phyloP scores from a whole-genome alignment of 2,329 filamentous ascomycete species.

The Xenoacremonium recifei region DNA sequence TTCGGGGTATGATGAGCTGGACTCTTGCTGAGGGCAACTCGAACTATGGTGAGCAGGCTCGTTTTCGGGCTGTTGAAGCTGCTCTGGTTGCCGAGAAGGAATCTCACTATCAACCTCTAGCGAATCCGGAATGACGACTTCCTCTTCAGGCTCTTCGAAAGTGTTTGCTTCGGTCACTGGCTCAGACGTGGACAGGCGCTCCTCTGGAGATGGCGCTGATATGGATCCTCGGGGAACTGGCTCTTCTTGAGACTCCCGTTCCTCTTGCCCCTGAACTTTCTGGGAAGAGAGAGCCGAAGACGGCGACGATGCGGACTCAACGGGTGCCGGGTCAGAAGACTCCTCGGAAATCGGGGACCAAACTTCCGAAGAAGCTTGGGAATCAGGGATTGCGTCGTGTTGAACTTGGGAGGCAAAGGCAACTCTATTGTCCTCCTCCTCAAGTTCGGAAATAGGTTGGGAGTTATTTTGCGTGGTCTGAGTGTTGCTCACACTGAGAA shows the following conservation, averaged over 20 bases:
- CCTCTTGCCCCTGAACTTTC: too few relatives aligned
- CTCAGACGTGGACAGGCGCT: too few relatives aligned
- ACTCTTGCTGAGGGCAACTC: neutral
- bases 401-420: constrained; percentile 30
- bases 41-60: neutral
- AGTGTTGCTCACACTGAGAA: constrained; percentile 30
- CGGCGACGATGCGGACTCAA: too few relatives aligned
- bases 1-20: constrained; percentile 3
- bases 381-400: constrained; percentile 42
- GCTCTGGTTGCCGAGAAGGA: constrained; percentile 27
- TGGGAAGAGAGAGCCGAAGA: too few relatives aligned
- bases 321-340: too few relatives aligned
- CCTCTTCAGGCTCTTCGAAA: too few relatives aligned
- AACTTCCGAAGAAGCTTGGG: constrained; percentile 35
- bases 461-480: constrained; percentile 29
- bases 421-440: constrained; percentile 32
- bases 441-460: constrained; percentile 31
- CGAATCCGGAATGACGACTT: constrained; percentile 12
- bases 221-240: too few relatives aligned
- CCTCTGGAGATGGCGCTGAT: too few relatives aligned
- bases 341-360: constrained; percentile 9
- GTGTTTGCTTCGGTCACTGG: too few relatives aligned
- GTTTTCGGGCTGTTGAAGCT: constrained; percentile 4
- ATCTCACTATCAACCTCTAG: constrained; percentile 15
- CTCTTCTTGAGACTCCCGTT: too few relatives aligned